Base-by-base conservation (phyloP, 2,329 filamentous ascomycete genomes). In the Clonostachys chloroleuca region DNA sequence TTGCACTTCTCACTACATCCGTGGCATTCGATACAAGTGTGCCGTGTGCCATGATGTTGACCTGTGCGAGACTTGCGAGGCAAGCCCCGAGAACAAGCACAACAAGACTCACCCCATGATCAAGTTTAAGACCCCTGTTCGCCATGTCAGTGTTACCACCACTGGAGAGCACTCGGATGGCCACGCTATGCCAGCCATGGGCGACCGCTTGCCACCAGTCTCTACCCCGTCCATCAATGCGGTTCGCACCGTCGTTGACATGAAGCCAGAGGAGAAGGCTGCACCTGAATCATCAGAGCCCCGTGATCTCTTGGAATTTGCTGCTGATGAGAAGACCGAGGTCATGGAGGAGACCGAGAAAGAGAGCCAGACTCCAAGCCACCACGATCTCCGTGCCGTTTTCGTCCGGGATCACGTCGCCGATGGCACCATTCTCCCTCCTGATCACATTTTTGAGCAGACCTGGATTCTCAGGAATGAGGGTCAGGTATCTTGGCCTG, bases 71-170 rank as follows among this genome's bases (percentile, higher is more conserved):
- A 87, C 81, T 61, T 99, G 94, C 70, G 95, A 99, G 72, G 90
- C 92, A 43, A 84, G 84, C 58, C 94, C 94, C 8, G 75, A 76
- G 53, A 92, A 95, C 66, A 74, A 73, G 18, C 94, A 99, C 74
- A 96, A 97, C 75, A 85, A 84, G 67, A 95, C 92, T n/a, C 94
- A 99, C 59, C 94, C 94, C 30, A 74, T 99, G 57, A 91, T 99
- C 74, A 96, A 96, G 73, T 91, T 99, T 75, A 95, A 90, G 78
- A 95, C 89, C 3, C 88, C 92, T 10, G 86, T 99, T 43, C 87
- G 89, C 55, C 86, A 89, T 56, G 89, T 96, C 35, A 92, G 82
- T 52, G 88, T 99, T 45, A 92, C 84, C 44, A 97, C 92, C 9
- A 77, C 87, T 53, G 87, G 86, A 46, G 89, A 95, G 67, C 83